These are phyloP conservation scores for Ceraceosorus guamensis DNA, from an alignment of 1,284 basidiomycete species.

Conservation along the genomic window DNA sequence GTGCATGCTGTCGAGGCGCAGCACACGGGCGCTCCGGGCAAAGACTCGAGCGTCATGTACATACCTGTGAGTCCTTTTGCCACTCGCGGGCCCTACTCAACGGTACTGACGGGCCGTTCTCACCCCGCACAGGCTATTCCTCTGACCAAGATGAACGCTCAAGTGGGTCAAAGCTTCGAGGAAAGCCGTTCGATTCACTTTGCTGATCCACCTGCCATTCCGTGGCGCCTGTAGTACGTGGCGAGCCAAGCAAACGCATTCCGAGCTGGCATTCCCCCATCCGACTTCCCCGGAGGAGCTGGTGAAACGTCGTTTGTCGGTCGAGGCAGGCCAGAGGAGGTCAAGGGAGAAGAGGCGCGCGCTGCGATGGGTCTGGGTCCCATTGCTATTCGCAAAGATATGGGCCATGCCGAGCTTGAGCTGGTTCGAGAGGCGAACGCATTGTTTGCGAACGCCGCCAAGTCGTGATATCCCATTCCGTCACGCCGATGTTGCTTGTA, in stretches of 20 bases:
- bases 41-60: slow-evolving; percentile 69
- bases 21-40: slow-evolving; percentile 55
- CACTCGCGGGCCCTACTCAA: too few relatives aligned
- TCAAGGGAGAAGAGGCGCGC: neutral
- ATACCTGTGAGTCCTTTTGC: too few relatives aligned
- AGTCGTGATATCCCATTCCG: slow-evolving; percentile 1
- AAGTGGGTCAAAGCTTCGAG: too few relatives aligned
- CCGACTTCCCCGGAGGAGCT: slow-evolving; percentile 68
- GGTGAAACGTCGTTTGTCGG: slow-evolving; percentile 54
- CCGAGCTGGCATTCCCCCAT: slow-evolving; percentile 57
- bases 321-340: slow-evolving; percentile 4
- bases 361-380: slow-evolving; percentile 3
- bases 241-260: slow-evolving; percentile 59
- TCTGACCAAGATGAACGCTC: slow-evolving; percentile 60
- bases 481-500: neutral
- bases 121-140: too few relatives aligned
- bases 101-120: too few relatives aligned
- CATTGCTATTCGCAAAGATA: slow-evolving; percentile 5
- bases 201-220: too few relatives aligned
- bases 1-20: slow-evolving; percentile 65
- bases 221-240: slow-evolving; percentile 62
- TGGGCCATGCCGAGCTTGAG: slow-evolving; percentile 3
- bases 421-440: slow-evolving; percentile 23
- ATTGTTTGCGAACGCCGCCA: neutral
- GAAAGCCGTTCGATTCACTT: too few relatives aligned